These are phyloP conservation scores for Elaeagnus macrophylla DNA, from an alignment of 306 rosid genomes.

Conservation along the genomic window DNA sequence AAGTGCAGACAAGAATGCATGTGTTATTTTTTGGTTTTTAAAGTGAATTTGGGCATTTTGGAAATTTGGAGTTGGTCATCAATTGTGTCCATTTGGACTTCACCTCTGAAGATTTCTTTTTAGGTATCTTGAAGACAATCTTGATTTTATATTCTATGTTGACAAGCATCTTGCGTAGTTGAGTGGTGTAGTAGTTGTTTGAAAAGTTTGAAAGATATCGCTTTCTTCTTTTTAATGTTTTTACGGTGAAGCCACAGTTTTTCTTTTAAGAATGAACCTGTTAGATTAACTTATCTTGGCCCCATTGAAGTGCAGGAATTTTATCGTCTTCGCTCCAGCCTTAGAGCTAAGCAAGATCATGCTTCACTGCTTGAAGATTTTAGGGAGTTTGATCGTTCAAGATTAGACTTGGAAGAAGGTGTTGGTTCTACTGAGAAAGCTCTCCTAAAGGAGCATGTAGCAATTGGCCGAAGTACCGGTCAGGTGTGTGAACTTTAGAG, in stretches of 20 bases:
- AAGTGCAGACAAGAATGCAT: too few species aligned
- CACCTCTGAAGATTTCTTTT: too few species aligned
- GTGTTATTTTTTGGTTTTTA: too few species aligned
- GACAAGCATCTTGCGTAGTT: too few species aligned
- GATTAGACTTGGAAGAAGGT: conserved; percentile 84
- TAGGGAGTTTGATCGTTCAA: conserved; percentile 88
- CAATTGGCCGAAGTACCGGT: conserved; percentile 85
- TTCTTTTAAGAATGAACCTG: conserved; percentile 15
- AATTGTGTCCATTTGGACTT: too few species aligned
- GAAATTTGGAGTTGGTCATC: too few species aligned
- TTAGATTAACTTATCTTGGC: conserved; percentile 26
- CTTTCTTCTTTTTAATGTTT: background rate
- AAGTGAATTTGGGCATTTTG: too few species aligned
- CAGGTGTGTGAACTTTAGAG: conserved; percentile 44
- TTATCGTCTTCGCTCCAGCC: conserved; percentile 84
- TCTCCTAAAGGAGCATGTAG: conserved; percentile 69
- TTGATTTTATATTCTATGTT: too few species aligned
- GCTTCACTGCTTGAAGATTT: conserved; percentile 96
- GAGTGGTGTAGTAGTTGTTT: too few species aligned
- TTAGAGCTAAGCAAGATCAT: conserved; percentile 78
- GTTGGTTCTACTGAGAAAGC: conserved; percentile 52
- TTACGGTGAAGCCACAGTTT: background rate
- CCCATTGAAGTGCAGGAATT: conserved; percentile 83
- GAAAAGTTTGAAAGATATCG: too few species aligned
- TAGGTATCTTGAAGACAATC: too few species aligned